Evolutionary conservation across 108 stramenopile genomes (phyloP), one percentile per base, ranked within the genome.

Genomic region (Hondaea fermentalgiana): DNA sequence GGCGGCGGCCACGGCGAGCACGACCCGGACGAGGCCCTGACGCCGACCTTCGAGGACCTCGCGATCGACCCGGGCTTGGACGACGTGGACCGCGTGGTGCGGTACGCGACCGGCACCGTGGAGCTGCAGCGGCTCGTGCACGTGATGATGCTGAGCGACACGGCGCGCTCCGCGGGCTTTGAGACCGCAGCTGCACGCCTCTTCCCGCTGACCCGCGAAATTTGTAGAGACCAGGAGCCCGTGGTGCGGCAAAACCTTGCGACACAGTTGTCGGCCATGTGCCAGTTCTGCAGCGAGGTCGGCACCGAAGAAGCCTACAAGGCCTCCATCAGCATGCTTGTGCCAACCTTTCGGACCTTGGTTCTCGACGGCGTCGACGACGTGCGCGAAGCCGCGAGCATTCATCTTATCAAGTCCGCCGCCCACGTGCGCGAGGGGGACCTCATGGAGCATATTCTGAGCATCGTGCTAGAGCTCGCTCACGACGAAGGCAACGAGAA

Each of bases 121-220:
- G 98, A 97, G 2, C 91, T 99, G 59, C 99, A 99, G 87, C 94
- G 99, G 35, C 92, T 99, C 21, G 98, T 98, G 29, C 98, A 99
- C 91, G 97, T 98, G 25, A 97, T 97, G 92, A 98, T 98, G 97
- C 90, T 98, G 59, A 97, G 95, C 28, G 97, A 98, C 88, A 96
- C 96, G 19, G 96, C 97, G 14, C 91, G 95, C 35, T 87, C 93
- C n/a, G 92, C 95, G 2, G 97, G 97, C 89, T 69, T 89, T 42
- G 57, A 89, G 60, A n/a, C 23, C n/a, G 25, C 87, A 0, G 5
- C 6, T 10, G 87, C 21, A 14, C 8, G 51, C 14, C 87, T 89
- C 23, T 57, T 89, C 57, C 89, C 89, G 5, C 88, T 89, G 5
- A 12, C 72, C 28, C 14, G 57, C 12, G 42, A 25, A 5, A 29